These are phyloP conservation scores for Lipomyces orientalis DNA, from an alignment of 805 yeast species.

Conservation along the genomic window DNA sequence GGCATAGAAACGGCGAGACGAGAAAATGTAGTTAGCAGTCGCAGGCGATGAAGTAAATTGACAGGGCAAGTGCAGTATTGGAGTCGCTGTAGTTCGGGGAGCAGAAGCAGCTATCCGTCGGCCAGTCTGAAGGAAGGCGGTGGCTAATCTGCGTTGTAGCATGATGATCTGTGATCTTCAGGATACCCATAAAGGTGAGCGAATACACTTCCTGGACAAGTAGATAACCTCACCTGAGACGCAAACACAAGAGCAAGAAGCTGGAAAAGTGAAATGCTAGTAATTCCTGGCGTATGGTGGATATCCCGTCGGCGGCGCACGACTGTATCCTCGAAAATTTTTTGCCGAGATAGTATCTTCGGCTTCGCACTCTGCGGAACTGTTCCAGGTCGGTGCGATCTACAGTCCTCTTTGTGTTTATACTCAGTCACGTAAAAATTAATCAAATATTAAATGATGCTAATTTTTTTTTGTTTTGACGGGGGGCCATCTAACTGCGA, in stretches of 20 bases:
- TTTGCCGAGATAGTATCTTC: neutral
- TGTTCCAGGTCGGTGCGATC: neutral
- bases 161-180: neutral
- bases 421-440: neutral
- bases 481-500: no score
- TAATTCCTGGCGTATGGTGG: no score
- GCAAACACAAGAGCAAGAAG: neutral
- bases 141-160: neutral
- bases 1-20: neutral
- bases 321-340: neutral
- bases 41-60: neutral
- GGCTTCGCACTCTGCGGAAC: neutral
- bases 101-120: conserved; percentile 1
- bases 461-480: no score
- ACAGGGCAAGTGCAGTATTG: neutral
- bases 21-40: neutral
- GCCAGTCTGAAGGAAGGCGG: neutral
- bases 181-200: neutral
- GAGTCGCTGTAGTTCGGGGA: neutral
- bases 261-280: neutral
- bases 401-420: neutral
- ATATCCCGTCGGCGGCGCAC: neutral
- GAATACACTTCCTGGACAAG: neutral
- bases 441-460: neutral
- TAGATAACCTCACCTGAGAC: neutral